Percentiles rank a stretch among this genome's conserved stretches.
These are phyloP conservation scores for Arctostaphylos glauca DNA, from an alignment of 148 eudicot genomes.

Conservation along the genomic window DNA sequence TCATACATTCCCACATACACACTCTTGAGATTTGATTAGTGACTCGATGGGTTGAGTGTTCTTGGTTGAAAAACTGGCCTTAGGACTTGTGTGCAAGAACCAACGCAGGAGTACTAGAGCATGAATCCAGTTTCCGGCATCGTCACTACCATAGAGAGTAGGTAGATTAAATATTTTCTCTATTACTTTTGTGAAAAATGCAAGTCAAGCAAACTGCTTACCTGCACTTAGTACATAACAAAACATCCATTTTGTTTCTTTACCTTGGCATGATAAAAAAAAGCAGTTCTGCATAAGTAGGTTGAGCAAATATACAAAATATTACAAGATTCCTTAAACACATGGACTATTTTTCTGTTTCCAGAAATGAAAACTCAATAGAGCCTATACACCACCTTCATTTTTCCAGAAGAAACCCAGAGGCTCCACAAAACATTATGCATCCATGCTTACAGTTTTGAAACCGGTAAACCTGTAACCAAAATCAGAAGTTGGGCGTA, in stretches of 20 bases:
- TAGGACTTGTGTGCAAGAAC: no score
- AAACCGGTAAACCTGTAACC: conserved; percentile 55
- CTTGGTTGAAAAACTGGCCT: no score
- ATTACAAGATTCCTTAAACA: conserved; percentile 2
- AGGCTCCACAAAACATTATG: background rate
- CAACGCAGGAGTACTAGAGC: no score
- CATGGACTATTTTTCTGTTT: background rate
- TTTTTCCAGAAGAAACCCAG: background rate
- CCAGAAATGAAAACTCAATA: background rate
- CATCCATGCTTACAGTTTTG: conserved; percentile 48
- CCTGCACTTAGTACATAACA: background rate
- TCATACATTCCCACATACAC: no score
- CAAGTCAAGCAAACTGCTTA: background rate
- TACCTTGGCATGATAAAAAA: background rate
- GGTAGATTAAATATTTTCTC: background rate
- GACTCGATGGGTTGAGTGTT: no score
- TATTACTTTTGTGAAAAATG: background rate
- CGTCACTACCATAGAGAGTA: no score
- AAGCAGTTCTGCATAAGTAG: conserved; percentile 3
- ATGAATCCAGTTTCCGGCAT: no score
- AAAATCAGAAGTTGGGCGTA: background rate
- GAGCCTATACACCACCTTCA: conserved; percentile 8
- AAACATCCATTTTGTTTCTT: background rate
- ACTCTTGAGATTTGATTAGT: no score
- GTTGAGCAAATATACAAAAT: background rate